These are phyloP conservation scores for Chytriomyces confervae DNA, from an alignment of 192 early-diverging fungal species.

Conservation along the genomic window DNA sequence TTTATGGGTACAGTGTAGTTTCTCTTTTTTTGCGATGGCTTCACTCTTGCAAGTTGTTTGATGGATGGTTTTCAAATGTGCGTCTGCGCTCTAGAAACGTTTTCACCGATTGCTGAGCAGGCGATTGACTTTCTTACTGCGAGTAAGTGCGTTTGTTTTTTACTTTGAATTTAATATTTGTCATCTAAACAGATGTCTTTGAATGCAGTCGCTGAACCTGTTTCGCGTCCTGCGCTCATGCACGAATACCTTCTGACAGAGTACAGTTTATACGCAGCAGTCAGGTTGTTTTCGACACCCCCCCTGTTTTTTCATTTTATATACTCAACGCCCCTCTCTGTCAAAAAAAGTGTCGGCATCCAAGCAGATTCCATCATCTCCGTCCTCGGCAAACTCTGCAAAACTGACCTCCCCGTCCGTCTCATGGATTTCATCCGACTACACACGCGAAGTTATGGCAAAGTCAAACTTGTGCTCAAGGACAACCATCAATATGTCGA, in stretches of 20 bases:
- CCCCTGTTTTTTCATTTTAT: neutral
- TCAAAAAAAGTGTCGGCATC: constrained; percentile 75
- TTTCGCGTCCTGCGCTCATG: constrained; percentile 57
- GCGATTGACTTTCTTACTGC: constrained; percentile 87
- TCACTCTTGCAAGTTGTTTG: no score
- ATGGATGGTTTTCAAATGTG: neutral
- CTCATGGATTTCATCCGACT: constrained; percentile 78
- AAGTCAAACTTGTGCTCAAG: constrained; percentile 96
- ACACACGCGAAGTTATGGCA: constrained; percentile 89
- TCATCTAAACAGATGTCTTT: constrained; percentile 81
- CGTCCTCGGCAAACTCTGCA: constrained; percentile 87
- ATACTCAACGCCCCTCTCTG: constrained; percentile 31
- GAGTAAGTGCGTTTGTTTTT: neutral
- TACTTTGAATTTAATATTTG: neutral
- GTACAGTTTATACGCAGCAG: constrained; percentile 96
- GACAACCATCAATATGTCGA: constrained; percentile 90
- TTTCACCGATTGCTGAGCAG: constrained; percentile 94
- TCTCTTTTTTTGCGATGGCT: neutral
- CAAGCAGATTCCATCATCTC: constrained; percentile 90
- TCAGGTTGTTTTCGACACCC: constrained; percentile 44
- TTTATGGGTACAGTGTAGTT: constrained; percentile 58
- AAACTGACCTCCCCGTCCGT: constrained; percentile 73
- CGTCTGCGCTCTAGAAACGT: constrained; percentile 68
- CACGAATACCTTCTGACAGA: constrained; percentile 96
- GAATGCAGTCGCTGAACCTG: constrained; percentile 89